These are phyloP conservation scores for Malus hybrid DNA, from an alignment of 331 rosid genomes.

Conservation along the genomic window DNA sequence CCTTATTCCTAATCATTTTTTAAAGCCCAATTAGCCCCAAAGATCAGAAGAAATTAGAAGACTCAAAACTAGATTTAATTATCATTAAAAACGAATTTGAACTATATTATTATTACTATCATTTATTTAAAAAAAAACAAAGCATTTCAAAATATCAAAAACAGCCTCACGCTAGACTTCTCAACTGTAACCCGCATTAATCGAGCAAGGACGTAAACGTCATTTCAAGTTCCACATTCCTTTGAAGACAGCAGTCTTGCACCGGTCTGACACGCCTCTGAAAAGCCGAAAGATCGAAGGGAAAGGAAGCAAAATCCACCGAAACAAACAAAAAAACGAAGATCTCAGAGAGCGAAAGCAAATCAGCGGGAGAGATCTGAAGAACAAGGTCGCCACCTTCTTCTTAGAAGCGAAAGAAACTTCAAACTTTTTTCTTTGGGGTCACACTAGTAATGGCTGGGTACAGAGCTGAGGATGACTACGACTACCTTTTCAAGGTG, in stretches of 20 bases:
- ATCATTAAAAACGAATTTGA: too few relatives aligned
- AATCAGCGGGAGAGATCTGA: constrained; percentile 16
- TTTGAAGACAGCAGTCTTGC: neutral
- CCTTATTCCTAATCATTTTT: too few relatives aligned
- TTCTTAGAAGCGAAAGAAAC: neutral
- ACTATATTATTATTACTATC: too few relatives aligned
- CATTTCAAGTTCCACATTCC: neutral
- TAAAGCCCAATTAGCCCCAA: neutral
- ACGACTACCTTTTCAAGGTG: constrained; percentile 68
- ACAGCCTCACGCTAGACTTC: neutral
- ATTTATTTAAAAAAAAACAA: too few relatives aligned
- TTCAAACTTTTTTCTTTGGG: too few relatives aligned
- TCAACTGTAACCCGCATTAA: neutral
- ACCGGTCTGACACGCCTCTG: neutral
- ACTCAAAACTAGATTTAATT: accelerated
- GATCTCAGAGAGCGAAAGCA: neutral
- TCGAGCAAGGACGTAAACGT: neutral
- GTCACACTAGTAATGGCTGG: constrained; percentile 34
- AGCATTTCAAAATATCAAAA: neutral
- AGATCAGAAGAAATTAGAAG: neutral
- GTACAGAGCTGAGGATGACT: constrained; percentile 65
- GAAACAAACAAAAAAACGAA: neutral
- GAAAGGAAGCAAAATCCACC: too few relatives aligned
- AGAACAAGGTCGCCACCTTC: neutral
- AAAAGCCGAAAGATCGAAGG: neutral